Evolutionary conservation across 2,329 filamentous ascomycete species (phyloP).

Genomic region (Colletotrichum cuscutae): DNA sequence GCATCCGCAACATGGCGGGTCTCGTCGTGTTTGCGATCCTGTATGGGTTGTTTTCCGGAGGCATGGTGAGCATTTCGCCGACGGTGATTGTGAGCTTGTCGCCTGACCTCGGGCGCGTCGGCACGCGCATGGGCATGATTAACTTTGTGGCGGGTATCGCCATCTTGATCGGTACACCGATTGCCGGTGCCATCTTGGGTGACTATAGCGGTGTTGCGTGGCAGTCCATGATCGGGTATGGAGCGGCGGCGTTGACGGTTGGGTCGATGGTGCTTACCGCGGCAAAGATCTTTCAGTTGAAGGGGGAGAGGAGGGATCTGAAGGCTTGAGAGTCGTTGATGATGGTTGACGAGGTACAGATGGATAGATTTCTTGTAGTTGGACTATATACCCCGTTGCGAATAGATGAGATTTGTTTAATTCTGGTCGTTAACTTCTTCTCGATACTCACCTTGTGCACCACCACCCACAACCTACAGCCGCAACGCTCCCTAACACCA

Average conservation of each 20-base stretch:
- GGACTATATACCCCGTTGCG: background rate
- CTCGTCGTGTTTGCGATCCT: slow-evolving; percentile 53
- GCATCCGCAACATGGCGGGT: slow-evolving; percentile 47
- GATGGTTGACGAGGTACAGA: background rate
- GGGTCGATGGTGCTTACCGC: slow-evolving; percentile 20
- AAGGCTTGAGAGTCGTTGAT: background rate
- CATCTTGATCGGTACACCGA: slow-evolving; percentile 59
- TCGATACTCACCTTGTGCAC: background rate
- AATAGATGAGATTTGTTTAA: background rate
- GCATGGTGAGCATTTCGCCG: slow-evolving; percentile 55
- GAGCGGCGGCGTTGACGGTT: slow-evolving; percentile 26
- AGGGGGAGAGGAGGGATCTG: background rate
- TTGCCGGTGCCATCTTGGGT: slow-evolving; percentile 48
- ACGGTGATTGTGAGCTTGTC: slow-evolving; percentile 50
- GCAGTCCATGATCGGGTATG: slow-evolving; percentile 33
- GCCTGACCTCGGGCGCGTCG: slow-evolving; percentile 47
- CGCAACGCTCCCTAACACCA: background rate
- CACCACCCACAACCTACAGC: background rate
- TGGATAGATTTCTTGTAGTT: background rate
- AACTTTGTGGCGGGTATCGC: slow-evolving; percentile 49
- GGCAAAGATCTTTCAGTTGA: slow-evolving; percentile 32
- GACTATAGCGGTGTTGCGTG: slow-evolving; percentile 22
- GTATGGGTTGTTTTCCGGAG: slow-evolving; percentile 58
- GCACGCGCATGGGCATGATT: slow-evolving; percentile 50
- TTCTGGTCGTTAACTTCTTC: background rate